Evolutionary conservation across 2,329 filamentous ascomycete genomes (phyloP).

Genomic region (Claviceps sp.): DNA sequence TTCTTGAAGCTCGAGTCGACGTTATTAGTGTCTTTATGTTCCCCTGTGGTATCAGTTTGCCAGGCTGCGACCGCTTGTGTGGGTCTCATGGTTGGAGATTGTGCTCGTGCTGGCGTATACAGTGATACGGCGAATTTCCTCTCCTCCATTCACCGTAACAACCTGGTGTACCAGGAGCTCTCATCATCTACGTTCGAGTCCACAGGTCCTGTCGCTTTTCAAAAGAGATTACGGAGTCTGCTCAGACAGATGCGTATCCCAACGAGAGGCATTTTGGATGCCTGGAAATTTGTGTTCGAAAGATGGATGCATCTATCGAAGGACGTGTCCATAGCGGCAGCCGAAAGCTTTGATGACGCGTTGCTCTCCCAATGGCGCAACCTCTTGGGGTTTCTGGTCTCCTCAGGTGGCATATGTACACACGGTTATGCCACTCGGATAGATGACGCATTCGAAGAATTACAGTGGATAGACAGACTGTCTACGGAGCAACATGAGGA

Average conservation of each 20-base stretch:
- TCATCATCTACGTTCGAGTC: constrained; percentile 51
- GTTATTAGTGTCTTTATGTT: constrained; percentile 50
- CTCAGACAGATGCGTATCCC: constrained; percentile 48
- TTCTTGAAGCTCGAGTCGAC: constrained; percentile 47
- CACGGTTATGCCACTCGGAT: constrained; percentile 42
- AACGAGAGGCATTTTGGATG: constrained; percentile 51
- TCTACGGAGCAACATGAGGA: constrained; percentile 47
- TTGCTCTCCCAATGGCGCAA: constrained; percentile 54
- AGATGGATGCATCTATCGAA: constrained; percentile 52
- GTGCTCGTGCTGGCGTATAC: constrained; percentile 34
- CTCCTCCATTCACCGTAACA: constrained; percentile 44
- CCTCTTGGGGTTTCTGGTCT: constrained; percentile 54
- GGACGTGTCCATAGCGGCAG: constrained; percentile 41
- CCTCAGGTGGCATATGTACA: constrained; percentile 51
- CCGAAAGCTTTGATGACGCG: constrained; percentile 40
- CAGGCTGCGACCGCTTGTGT: constrained; percentile 51
- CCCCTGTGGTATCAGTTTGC: constrained; percentile 50
- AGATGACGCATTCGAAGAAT: constrained; percentile 43
- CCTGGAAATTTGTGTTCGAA: constrained; percentile 54
- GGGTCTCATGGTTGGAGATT: constrained; percentile 48
- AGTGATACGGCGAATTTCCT: constrained; percentile 36
- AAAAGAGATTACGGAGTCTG: constrained; percentile 49
- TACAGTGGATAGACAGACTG: constrained; percentile 52
- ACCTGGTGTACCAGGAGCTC: constrained; percentile 47
- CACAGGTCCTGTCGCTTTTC: constrained; percentile 56